A percentile compares a stretch with the other conserved stretches of the same genome.
Evolutionary conservation across 1,139 yeast species (phyloP).

Genomic region (Kodamaea ohmeri): DNA sequence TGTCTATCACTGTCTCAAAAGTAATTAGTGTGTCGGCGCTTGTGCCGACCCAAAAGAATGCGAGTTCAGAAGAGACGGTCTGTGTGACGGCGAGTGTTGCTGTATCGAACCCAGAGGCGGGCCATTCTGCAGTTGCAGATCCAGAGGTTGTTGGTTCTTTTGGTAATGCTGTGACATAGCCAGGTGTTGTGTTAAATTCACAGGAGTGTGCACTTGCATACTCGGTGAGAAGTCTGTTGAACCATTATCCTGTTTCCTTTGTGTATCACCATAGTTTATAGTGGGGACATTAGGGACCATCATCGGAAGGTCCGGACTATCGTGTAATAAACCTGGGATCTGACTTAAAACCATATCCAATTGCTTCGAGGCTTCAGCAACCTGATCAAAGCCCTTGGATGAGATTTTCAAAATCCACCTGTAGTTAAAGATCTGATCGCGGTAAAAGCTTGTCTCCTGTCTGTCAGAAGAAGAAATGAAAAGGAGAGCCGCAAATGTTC

Average conservation of each 20-base stretch:
- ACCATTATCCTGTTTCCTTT: constrained; percentile 3
- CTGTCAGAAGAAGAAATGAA: constrained; percentile 57
- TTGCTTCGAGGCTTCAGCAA: constrained; percentile 63
- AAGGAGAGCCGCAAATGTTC: constrained; percentile 79
- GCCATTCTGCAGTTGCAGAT: constrained; percentile 2
- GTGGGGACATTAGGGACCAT: constrained; percentile 36
- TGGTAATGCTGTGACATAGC: constrained; percentile 4
- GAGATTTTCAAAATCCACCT: constrained; percentile 72
- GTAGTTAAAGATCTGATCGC: constrained; percentile 69
- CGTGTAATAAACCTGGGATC: constrained; percentile 63
- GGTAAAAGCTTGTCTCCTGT: constrained; percentile 63
- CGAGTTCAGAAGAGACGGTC: constrained; percentile 7
- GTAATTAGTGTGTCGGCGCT: constrained; percentile 7
- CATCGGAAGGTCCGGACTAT: constrained; percentile 40
- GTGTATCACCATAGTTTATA: constrained; percentile 20
- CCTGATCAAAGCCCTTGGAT: constrained; percentile 73
- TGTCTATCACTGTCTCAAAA: neutral
- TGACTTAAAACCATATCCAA: constrained; percentile 64
- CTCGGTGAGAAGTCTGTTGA: constrained; percentile 11
- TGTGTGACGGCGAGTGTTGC: constrained; percentile 4
- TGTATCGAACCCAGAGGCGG: constrained; percentile 5
- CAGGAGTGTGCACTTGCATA: constrained; percentile 6
- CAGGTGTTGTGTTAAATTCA: neutral
- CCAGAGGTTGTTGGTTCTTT: constrained; percentile 1
- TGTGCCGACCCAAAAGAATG: constrained; percentile 8